A percentile compares a stretch with the other conserved stretches of the same genome.
phyloP scores from a whole-genome alignment of 108 stramenopile genomes.

The Cyclotella choctawhatcheeana region DNA sequence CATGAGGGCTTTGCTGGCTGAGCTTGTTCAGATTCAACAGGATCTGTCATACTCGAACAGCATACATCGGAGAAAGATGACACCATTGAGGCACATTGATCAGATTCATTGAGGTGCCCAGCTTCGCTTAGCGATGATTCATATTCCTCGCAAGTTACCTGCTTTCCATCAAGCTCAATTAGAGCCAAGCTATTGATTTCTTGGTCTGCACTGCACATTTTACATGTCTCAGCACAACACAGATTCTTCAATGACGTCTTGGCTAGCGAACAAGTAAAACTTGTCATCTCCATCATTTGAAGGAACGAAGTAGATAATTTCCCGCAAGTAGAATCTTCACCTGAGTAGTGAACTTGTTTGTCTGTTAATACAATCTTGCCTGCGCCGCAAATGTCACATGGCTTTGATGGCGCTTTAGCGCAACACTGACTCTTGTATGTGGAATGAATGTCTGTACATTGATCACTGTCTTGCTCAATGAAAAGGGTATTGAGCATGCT shows the following conservation, averaged over 20 bases:
- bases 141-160: slow-evolving; percentile 29
- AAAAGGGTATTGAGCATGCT: slow-evolving; percentile 27
- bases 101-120: slow-evolving; percentile 16
- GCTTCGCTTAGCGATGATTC: slow-evolving; percentile 18
- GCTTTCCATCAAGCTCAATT: slow-evolving; percentile 28
- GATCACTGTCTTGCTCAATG: slow-evolving; percentile 31
- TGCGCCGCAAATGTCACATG: slow-evolving; percentile 43
- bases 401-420: slow-evolving; percentile 18
- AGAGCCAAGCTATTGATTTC: slow-evolving; percentile 21
- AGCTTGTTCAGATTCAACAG: neutral
- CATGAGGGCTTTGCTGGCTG: slow-evolving; percentile 6
- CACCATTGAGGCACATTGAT: slow-evolving; percentile 14
- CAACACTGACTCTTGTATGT: slow-evolving; percentile 31
- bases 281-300: slow-evolving; percentile 24
- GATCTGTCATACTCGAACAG: slow-evolving; percentile 16
- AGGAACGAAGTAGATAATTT: slow-evolving; percentile 35
- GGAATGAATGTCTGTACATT: slow-evolving; percentile 26
- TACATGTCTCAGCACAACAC: slow-evolving; percentile 37
- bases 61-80: slow-evolving; percentile 20
- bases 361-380: slow-evolving; percentile 18
- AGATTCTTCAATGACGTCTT: slow-evolving; percentile 34
- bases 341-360: slow-evolving; percentile 31
- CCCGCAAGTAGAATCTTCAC: slow-evolving; percentile 32
- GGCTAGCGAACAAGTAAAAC: slow-evolving; percentile 49
- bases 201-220: slow-evolving; percentile 11